A percentile compares a stretch with the other conserved stretches of the same genome.
Conservation (phyloP, 1,139 yeast species). For the Saccharomycopsis hybrid region DNA sequence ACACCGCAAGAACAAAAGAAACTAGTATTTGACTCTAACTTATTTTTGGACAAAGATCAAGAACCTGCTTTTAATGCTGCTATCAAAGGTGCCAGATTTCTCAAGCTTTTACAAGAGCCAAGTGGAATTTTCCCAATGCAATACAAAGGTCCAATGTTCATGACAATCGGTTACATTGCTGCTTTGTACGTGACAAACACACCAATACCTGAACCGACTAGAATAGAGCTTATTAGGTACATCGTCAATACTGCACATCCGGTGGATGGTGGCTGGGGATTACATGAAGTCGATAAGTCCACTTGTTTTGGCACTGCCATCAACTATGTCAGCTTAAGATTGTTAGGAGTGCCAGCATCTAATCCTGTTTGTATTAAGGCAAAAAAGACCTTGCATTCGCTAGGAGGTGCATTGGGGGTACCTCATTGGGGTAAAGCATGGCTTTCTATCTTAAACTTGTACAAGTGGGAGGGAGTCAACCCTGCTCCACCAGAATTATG, state of each 20-base stretch:
- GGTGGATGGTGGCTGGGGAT: conserved; percentile 99
- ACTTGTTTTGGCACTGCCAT: conserved; percentile 93
- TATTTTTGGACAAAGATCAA: conserved; percentile 19
- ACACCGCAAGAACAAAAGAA: conserved; percentile 33
- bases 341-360: conserved; percentile 65
- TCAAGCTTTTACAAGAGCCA: conserved; percentile 62
- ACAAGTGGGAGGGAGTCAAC: conserved; percentile 94
- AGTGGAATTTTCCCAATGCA: conserved; percentile 87
- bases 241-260: conserved; percentile 89
- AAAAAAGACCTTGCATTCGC: conserved; percentile 49
- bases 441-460: conserved; percentile 72
- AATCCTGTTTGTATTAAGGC: conserved; percentile 81
- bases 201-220: conserved; percentile 60
- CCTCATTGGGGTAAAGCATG: conserved; percentile 99
- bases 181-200: conserved; percentile 65
- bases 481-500: conserved; percentile 98
- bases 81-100: conserved; percentile 67
- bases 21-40: conserved; percentile 22
- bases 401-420: conserved; percentile 85
- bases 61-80: conserved; percentile 53
- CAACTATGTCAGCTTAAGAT: conserved; percentile 71
- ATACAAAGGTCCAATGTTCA: conserved; percentile 96
- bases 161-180: conserved; percentile 83
- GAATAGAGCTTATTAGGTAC: conserved; percentile 71
- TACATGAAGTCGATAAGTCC: conserved; percentile 84